Conservation (phyloP, 2,329 filamentous ascomycete genomes). For the Phyllosticta citriasiana region DNA sequence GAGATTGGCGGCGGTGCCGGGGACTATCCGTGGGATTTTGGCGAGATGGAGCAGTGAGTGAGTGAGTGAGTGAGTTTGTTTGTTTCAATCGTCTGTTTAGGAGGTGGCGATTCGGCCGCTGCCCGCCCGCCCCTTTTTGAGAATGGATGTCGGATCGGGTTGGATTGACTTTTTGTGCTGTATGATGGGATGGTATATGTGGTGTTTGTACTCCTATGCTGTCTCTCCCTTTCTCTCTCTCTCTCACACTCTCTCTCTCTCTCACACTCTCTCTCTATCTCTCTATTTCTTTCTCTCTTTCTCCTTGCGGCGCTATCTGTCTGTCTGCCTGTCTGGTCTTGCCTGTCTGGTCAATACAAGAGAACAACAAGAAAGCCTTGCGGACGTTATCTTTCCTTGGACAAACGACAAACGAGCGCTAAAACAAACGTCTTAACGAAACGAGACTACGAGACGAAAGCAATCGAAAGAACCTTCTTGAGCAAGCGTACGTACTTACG, state of each 20-base stretch:
- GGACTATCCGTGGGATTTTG: not conserved
- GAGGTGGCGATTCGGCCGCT: not conserved
- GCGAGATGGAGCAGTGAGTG: not conserved
- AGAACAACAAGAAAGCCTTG: too few relatives aligned
- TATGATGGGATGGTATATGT: not conserved
- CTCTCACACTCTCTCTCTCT: not conserved
- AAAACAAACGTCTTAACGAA: not conserved
- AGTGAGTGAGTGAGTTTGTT: not conserved
- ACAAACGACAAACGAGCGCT: not conserved
- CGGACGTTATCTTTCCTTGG: too few relatives aligned
- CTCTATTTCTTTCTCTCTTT: not conserved
- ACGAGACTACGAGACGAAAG: not conserved
- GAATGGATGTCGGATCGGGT: too few relatives aligned
- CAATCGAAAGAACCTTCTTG: too few relatives aligned
- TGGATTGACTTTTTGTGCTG: not conserved
- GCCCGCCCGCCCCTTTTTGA: too few relatives aligned
- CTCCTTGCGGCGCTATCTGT: too few relatives aligned
- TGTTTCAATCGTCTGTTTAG: not conserved
- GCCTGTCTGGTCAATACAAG: not conserved
- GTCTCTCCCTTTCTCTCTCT: not conserved
- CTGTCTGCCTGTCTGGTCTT: not conserved
- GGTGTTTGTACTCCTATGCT: not conserved
- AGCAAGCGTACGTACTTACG: too few relatives aligned
- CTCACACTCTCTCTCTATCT: not conserved
- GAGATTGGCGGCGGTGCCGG: not conserved